Evolutionary conservation across 164 flowering plant species (phyloP), one percentile per base, ranked within the genome.

Genomic region (Chimonanthus praecox): DNA sequence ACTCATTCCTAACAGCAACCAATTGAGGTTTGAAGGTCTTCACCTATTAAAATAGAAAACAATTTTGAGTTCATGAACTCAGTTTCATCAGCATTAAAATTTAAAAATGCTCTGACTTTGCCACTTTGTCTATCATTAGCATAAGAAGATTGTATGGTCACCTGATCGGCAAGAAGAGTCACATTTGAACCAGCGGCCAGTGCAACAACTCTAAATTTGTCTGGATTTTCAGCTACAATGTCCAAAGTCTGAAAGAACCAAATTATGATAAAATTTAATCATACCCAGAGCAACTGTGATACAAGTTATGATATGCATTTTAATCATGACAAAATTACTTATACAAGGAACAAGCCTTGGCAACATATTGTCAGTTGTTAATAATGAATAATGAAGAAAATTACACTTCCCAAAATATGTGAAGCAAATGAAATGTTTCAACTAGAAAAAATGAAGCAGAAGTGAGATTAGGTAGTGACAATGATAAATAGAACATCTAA

Each of bases 151-250:
- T 18, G 58, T 64, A 70, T 58, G 49, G 51, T 78, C 75, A 90
- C 99, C 97, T 95, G 99, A 71, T 95, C 99, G 61, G 95, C 97
- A 75, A 95, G 99, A 79, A 95, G 97, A 70, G 99, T 86, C 72
- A 95, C 89, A 81, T 95, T 95, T 13, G 99, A 95, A 78, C 99
- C 98, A 72, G 99, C 99, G 65, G 99, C 99, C 50, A 95, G 86
- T 8, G 97, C 99, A 72, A 95, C 98, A 76, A 95, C 83, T 82
- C 83, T 87, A 82, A 95, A 93, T 73, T 95, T 95, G 18, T 92
- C 92, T 20, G 97, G 97, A 79, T 95, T 92, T 78, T 95, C 99
- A 3, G 96, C 97, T 70, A 95, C 97, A 65, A 95, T 93, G 82
- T 93, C 98, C 83, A 95, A 73, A 67, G 99, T 95, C 99, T 95